These are phyloP conservation scores for Saturnispora bothae DNA, from an alignment of 805 yeast genomes.

Conservation along the genomic window DNA sequence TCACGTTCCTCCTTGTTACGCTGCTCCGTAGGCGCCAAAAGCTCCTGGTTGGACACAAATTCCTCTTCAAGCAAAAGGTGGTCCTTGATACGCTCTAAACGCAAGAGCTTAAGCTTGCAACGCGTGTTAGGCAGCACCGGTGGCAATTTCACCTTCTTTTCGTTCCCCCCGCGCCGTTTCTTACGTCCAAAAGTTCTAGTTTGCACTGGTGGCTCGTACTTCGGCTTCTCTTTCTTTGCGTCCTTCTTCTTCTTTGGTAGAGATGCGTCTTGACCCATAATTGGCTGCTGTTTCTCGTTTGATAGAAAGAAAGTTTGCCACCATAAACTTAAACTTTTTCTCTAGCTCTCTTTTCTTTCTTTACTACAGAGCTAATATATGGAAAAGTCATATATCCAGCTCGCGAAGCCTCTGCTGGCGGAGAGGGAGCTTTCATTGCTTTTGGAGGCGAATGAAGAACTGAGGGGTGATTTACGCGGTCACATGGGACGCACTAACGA, in stretches of 20 bases:
- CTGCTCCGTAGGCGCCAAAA: conserved; percentile 91
- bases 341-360: background rate
- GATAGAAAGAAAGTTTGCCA: background rate
- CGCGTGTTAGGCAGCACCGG: conserved; percentile 85
- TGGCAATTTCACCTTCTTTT: conserved; percentile 64
- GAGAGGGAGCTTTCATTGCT: conserved; percentile 20
- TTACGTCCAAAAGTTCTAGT: conserved; percentile 78
- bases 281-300: background rate
- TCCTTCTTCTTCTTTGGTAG: conserved; percentile 28
- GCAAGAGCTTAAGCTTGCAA: conserved; percentile 80
- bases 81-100: conserved; percentile 94
- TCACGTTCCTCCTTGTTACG: conserved; percentile 94
- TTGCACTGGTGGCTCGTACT: conserved; percentile 97
- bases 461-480: conserved; percentile 16
- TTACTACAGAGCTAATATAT: background rate
- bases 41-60: conserved; percentile 89
- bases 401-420: conserved; percentile 28
- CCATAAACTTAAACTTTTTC: background rate
- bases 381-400: conserved; percentile 16
- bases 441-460: conserved; percentile 13
- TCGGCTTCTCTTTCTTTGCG: conserved; percentile 75
- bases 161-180: conserved; percentile 79
- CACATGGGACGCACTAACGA: conserved; percentile 24
- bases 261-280: conserved; percentile 28
- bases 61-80: conserved; percentile 92